A percentile compares a stretch with the other conserved stretches of the same genome.
These are phyloP conservation scores for Athelia sp. DNA, from an alignment of 1,284 basidiomycete species.

Conservation along the genomic window DNA sequence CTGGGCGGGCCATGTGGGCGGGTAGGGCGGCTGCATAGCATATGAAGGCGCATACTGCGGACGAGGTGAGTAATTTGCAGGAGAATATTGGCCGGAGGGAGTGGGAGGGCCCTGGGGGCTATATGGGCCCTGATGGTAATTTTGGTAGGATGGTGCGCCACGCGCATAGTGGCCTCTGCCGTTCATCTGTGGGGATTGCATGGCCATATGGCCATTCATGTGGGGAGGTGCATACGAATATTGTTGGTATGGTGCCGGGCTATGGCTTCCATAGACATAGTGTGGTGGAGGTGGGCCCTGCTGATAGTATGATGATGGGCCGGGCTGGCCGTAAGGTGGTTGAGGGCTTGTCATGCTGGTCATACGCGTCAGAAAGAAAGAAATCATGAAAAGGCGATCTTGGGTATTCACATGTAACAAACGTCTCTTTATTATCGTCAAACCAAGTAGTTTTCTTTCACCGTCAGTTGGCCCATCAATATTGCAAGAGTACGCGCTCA, in stretches of 20 bases:
- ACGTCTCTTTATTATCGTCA: neutral
- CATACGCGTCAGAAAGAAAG: neutral
- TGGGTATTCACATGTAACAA: neutral
- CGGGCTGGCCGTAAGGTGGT: constrained; percentile 17
- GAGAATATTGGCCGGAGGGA: constrained; percentile 2
- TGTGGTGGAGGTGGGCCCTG: constrained; percentile 8
- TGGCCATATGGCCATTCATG: constrained; percentile 11
- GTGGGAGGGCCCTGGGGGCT: constrained; percentile 16
- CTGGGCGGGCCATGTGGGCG: constrained; percentile 30
- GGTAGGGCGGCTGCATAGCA: constrained; percentile 10
- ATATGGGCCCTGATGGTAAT: constrained; percentile 16
- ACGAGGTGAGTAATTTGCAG: neutral
- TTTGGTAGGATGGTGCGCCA: constrained; percentile 15
- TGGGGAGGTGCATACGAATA: constrained; percentile 20
- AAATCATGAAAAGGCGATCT: too few species aligned
- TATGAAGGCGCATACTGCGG: neutral
- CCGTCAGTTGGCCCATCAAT: too few species aligned
- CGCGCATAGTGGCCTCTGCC: constrained; percentile 15
- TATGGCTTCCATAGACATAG: constrained; percentile 11
- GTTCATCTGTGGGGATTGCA: constrained; percentile 14
- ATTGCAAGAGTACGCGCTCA: too few species aligned
- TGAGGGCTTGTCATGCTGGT: constrained; percentile 17
- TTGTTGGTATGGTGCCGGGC: constrained; percentile 14
- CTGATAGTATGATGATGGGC: constrained; percentile 14
- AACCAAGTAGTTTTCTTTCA: too few species aligned